phyloP scores from a whole-genome alignment of 208 protist species.

The Phytomonas francai region DNA sequence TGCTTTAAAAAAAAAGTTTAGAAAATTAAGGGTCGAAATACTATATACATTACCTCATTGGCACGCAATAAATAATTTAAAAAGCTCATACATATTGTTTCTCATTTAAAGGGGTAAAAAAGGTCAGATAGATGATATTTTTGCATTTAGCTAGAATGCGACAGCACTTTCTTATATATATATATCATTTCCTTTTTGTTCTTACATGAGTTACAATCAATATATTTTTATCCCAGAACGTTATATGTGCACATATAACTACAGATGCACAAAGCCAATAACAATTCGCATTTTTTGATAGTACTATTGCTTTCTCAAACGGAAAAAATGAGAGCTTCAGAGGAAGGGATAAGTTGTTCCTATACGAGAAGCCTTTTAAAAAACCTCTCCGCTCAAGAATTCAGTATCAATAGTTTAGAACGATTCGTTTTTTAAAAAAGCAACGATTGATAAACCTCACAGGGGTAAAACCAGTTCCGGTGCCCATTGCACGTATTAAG shows the following conservation, averaged over 20 bases:
- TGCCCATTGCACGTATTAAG: neutral
- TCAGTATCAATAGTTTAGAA: neutral
- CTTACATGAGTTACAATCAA: neutral
- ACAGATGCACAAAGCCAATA: neutral
- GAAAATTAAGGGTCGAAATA: neutral
- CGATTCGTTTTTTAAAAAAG: neutral
- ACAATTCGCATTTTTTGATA: slow-evolving; percentile 4
- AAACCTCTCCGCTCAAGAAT: neutral
- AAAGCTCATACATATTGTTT: slow-evolving; percentile 6
- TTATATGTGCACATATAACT: neutral
- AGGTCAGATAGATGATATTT: slow-evolving; percentile 11
- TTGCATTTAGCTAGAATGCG: neutral
- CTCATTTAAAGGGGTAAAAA: neutral
- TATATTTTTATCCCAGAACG: neutral
- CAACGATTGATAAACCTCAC: neutral
- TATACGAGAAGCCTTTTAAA: neutral
- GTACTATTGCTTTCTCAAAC: slow-evolving; percentile 4
- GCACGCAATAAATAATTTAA: slow-evolving; percentile 8
- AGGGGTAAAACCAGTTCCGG: neutral
- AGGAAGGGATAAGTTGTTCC: neutral
- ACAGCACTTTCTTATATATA: slow-evolving; percentile 2
- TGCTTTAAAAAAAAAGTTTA: slow-evolving; percentile 8
- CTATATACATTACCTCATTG: neutral
- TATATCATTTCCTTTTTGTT: slow-evolving; percentile 2
- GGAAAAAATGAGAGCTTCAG: slow-evolving; percentile 3